A percentile compares a stretch with the other conserved stretches of the same genome.
phyloP scores from a whole-genome alignment of 331 rosid species.

The Quercus phellos region DNA sequence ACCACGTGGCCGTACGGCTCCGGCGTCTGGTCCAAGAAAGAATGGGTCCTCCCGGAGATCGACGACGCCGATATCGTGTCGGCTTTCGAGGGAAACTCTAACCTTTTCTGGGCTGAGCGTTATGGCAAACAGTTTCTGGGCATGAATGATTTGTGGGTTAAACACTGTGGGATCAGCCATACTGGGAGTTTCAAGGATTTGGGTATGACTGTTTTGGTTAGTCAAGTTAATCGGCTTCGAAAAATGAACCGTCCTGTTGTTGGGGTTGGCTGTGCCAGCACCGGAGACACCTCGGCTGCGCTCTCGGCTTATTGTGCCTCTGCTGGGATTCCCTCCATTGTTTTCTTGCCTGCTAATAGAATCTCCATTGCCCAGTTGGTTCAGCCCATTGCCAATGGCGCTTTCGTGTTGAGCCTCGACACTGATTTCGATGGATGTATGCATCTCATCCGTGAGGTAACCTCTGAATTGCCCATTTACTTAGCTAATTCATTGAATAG shows the following conservation, averaged over 20 bases:
- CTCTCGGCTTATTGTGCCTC: slow-evolving; percentile 68
- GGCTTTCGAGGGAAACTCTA: slow-evolving; percentile 74
- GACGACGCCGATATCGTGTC: slow-evolving; percentile 53
- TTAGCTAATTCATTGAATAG: slow-evolving; percentile 66
- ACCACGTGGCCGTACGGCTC: slow-evolving; percentile 85
- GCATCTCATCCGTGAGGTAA: slow-evolving; percentile 66
- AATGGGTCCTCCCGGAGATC: slow-evolving; percentile 76
- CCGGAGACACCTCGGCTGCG: slow-evolving; percentile 74
- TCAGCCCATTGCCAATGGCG: slow-evolving; percentile 80
- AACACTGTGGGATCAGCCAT: slow-evolving; percentile 76
- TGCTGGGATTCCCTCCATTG: slow-evolving; percentile 64
- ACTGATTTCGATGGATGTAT: slow-evolving; percentile 80
- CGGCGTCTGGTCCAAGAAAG: slow-evolving; percentile 78
- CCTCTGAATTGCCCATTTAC: slow-evolving; percentile 62
- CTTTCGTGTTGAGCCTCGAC: slow-evolving; percentile 63
- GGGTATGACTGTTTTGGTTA: slow-evolving; percentile 77
- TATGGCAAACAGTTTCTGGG: slow-evolving; percentile 56
- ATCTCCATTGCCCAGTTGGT: slow-evolving; percentile 66
- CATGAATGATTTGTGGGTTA: slow-evolving; percentile 79
- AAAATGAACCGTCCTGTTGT: slow-evolving; percentile 59
- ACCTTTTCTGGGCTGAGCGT: slow-evolving; percentile 82
- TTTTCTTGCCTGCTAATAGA: slow-evolving; percentile 51
- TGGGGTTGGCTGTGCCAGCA: slow-evolving; percentile 77
- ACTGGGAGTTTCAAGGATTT: slow-evolving; percentile 74
- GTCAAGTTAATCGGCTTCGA: slow-evolving; percentile 62